A percentile compares a stretch with the other conserved stretches of the same genome.
Conservation (phyloP, 1,139 yeast genomes). For the Kluyveromyces marxianus region DNA sequence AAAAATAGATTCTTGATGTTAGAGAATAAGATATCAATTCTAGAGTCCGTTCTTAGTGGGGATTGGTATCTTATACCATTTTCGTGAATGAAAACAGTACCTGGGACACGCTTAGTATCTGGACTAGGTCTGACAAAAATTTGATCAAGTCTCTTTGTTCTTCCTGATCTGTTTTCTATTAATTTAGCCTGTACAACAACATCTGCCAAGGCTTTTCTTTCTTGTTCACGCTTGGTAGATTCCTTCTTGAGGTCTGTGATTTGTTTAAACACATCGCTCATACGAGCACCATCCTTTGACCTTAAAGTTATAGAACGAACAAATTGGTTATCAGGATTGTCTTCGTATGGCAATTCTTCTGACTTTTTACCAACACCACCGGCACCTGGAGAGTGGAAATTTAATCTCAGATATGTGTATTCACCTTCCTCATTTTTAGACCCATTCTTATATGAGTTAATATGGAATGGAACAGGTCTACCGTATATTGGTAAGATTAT, state of each 20-base stretch:
- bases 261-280: constrained; percentile 84
- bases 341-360: constrained; percentile 85
- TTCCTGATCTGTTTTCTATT: constrained; percentile 67
- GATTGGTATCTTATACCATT: constrained; percentile 94
- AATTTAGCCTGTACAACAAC: constrained; percentile 89
- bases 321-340: constrained; percentile 76
- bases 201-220: constrained; percentile 87
- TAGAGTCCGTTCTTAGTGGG: constrained; percentile 71
- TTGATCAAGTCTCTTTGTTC: constrained; percentile 81
- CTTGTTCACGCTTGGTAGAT: constrained; percentile 83
- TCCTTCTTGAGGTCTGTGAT: constrained; percentile 91
- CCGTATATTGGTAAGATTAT: constrained; percentile 88
- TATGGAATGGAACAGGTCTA: constrained; percentile 96
- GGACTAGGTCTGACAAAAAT: constrained; percentile 94
- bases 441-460: constrained; percentile 88
- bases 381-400: constrained; percentile 90
- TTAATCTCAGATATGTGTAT: constrained; percentile 79
- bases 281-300: constrained; percentile 84
- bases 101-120: constrained; percentile 91
- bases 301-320: constrained; percentile 82
- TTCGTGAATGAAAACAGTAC: constrained; percentile 85
- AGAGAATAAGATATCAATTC: constrained; percentile 79
- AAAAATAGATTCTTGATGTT: constrained; percentile 90
- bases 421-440: constrained; percentile 96
- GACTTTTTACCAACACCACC: constrained; percentile 64